Base-by-base conservation (phyloP, 495 filamentous ascomycete species). In the Lepraria neglecta region DNA sequence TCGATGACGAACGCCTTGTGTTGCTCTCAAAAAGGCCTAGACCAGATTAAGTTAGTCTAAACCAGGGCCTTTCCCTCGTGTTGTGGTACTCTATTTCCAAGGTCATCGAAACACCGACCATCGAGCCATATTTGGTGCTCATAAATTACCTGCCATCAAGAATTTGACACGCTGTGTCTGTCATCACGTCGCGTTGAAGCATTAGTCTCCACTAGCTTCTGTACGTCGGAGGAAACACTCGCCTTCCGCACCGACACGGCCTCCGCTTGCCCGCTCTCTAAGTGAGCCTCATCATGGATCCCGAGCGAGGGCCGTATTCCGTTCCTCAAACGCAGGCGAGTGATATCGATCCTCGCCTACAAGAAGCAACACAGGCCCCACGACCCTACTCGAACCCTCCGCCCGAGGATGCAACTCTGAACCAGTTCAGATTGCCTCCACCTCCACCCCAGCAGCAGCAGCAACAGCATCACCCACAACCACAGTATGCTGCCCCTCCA, bases 301-400 rank as follows among this genome's bases (percentile, higher is more conserved):
- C 35, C 27, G 58, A 60, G 38, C 47, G 58, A 42, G 24, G 35
- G 3, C 35, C 47, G 15, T 60, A 60, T 53, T 11, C 58, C 27
- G 42, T 53, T 27, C 15, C 48, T 45, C 58, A 60, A 33, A 44
- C 58, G 3, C 58, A 60, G 40, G 11, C 58, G 27, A 60, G 58
- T 33, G 58, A 60, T 14, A 61, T 61, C n/a, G 59, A 61, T 61
- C 59, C 59, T 56, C 59, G 52, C 27, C 59, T 61, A 6, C 59
- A 61, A 48, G 59, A 61, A 21, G 44, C 59, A n/a, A 19, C 44
- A 2, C 50, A 55, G n/a, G 11, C 24, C 4, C n/a, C 51, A 3
- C 51, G 35, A 47, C 12, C 40, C 17, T 47, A 61, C 24, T 56
- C 52, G 6, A 61, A 52, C 7, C 38, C 53, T 33, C 42, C 59